phyloP scores from a whole-genome alignment of 805 yeast genomes.

The Blastobotrys chiropterorum region DNA sequence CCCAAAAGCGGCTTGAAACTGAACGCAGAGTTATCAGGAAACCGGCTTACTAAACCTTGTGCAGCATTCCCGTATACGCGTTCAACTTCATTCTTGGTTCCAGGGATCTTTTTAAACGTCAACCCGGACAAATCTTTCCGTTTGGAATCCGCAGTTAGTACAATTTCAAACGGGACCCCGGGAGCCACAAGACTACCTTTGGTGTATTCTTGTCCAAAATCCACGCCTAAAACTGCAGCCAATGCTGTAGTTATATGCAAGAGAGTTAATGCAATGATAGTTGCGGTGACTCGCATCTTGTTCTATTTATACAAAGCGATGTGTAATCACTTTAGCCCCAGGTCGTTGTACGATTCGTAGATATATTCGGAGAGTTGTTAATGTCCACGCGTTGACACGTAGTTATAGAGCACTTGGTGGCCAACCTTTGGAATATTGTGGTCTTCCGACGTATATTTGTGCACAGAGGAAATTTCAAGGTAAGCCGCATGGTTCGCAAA shows the following conservation, averaged over 20 bases:
- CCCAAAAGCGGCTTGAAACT: conserved; percentile 73
- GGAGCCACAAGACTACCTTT: conserved; percentile 91
- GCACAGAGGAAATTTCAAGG: no score
- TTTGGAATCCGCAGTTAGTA: conserved; percentile 84
- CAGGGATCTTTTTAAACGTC: conserved; percentile 45
- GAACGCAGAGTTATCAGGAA: conserved; percentile 63
- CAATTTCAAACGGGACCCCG: conserved; percentile 78
- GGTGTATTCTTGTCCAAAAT: conserved; percentile 79
- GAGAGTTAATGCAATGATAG: background rate
- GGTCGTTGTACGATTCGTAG: background rate
- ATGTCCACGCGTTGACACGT: background rate
- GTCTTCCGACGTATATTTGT: background rate
- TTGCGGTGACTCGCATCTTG: background rate
- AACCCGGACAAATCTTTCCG: conserved; percentile 83
- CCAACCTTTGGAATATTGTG: background rate
- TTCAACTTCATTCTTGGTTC: conserved; percentile 32
- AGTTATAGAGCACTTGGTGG: background rate
- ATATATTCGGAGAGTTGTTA: background rate
- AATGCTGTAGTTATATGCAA: conserved; percentile 13
- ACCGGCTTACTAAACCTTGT: conserved; percentile 58
- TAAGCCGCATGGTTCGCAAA: no score
- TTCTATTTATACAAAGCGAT: background rate
- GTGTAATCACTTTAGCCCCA: background rate
- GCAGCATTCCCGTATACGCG: conserved; percentile 78
- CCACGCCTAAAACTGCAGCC: conserved; percentile 75